A percentile compares a stretch with the other conserved stretches of the same genome.
These are phyloP conservation scores for Solanum verrucosum DNA, from an alignment of 257 asterid genomes.

Conservation along the genomic window DNA sequence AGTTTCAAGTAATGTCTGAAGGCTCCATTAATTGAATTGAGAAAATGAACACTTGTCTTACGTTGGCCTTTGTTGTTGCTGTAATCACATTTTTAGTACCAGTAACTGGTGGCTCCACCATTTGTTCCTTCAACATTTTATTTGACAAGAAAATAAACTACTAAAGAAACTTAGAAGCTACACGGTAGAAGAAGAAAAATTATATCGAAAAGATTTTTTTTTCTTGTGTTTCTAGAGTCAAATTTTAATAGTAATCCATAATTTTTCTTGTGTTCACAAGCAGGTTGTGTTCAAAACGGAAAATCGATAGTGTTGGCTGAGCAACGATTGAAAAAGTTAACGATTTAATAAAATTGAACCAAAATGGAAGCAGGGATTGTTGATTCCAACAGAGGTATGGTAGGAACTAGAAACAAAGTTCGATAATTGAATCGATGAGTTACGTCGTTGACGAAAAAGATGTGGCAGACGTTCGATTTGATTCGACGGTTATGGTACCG, in stretches of 20 bases:
- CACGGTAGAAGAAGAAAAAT: not conserved
- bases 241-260: too few species aligned
- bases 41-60: too few species aligned
- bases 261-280: too few species aligned
- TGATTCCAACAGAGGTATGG: not conserved
- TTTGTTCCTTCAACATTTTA: constrained; percentile 54
- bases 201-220: too few species aligned
- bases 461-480: constrained; percentile 13
- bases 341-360: not conserved
- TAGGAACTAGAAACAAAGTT: not conserved
- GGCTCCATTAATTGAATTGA: too few species aligned
- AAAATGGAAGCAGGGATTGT: not conserved
- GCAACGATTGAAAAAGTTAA: too few species aligned
- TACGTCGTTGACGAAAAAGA: not conserved
- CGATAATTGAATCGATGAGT: not conserved
- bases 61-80: constrained; percentile 25
- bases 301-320: too few species aligned
- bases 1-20: too few species aligned
- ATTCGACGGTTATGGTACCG: constrained; percentile 35
- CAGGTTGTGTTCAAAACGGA: too few species aligned
- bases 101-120: constrained; percentile 91
- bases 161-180: not conserved
- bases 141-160: not conserved
- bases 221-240: too few species aligned
- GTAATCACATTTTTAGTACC: constrained; percentile 64